Evolutionary conservation across 2,329 filamentous ascomycete genomes (phyloP), one percentile per base, ranked within the genome.

Genomic region (Aspergillus viridinutans): DNA sequence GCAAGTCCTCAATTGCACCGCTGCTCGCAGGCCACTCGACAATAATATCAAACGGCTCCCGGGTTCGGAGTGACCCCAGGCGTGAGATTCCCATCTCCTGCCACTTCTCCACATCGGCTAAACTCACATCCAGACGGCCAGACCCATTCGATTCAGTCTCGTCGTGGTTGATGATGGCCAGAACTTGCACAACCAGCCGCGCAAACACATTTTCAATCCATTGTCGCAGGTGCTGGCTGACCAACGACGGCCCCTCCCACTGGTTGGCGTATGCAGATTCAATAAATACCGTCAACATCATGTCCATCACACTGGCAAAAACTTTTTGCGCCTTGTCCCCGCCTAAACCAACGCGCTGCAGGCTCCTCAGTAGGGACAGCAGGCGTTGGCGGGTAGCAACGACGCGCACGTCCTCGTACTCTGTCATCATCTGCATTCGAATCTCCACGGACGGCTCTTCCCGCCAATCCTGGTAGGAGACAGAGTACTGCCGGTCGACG

Each of bases 1-100:
- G 84, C 58, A 87, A 74, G 66, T 87, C 85, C 40, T 85, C 78
- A 32, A 87, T 79, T 1, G 83, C 84, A 12, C 84, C 84, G 56
- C 76, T 73, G 53, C 83, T 86, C 17, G 76, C 72, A 56, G 84
- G 81, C 83, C 84, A 86, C 54, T 81, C 78, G 53, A 85, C 83
- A 55, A 87, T 80, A 56, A 86, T 81, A 64, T 86, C 82, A 57
- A 87, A 87, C 0, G 87, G 72, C 56, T 84, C 79, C 29, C 78
- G 76, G 1, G 82, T 80, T 17, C 85, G 78, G 20, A 82, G 76
- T 43, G 79, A 78, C 1, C 84, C 85, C 2, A 87, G 70, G 35
- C 81, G 78, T 17, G 76, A 75, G 43, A 84, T 73, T 4, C 80
- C 83, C 62, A 83, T 82, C 28, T 81, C 78, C 58, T 81, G 78